These are phyloP conservation scores for Phellinidium pouzarii DNA, from an alignment of 1,284 basidiomycete species.

Conservation along the genomic window DNA sequence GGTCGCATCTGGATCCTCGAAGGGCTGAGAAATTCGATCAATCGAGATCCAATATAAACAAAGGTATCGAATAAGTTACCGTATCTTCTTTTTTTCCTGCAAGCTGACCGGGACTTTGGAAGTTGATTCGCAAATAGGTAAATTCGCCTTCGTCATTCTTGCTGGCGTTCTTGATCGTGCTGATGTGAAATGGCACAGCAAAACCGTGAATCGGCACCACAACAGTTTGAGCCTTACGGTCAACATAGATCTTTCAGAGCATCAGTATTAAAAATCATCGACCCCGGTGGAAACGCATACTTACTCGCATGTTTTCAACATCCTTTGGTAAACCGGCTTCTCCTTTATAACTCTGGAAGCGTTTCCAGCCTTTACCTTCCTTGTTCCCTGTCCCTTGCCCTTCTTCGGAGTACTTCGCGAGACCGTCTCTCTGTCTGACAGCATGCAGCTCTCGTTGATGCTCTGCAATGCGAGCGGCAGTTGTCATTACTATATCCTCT, in stretches of 20 bases:
- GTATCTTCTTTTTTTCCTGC: conserved; percentile 99
- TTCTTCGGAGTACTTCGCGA: conserved; percentile 79
- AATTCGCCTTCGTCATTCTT: conserved; percentile 97
- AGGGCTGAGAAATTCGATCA: conserved; percentile 52
- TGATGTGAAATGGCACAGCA: conserved; percentile 97
- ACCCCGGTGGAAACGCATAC: conserved; percentile 26
- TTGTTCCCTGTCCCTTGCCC: conserved; percentile 66
- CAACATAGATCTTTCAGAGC: conserved; percentile 72
- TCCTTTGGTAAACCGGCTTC: conserved; percentile 84
- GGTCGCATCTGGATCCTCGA: conserved; percentile 95
- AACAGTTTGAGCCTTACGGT: conserved; percentile 85
- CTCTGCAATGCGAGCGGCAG: conserved; percentile 67
- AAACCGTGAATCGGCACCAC: conserved; percentile 93
- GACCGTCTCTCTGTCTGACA: conserved; percentile 74
- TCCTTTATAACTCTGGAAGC: conserved; percentile 95
- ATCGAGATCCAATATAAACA: neutral
- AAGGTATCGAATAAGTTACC: conserved; percentile 36
- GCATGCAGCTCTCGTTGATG: conserved; percentile 87
- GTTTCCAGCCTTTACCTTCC: conserved; percentile 88
- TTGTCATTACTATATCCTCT: conserved; percentile 71
- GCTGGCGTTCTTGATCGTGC: conserved; percentile 96
- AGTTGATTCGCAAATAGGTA: conserved; percentile 94
- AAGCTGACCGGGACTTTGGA: conserved; percentile 96
- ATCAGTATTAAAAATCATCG: conserved; percentile 12
- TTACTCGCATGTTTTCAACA: conserved; percentile 68